A percentile compares a stretch with the other conserved stretches of the same genome.
Conservation (phyloP, 352 stramenopile genomes). For the Globisporangium middletonii region DNA sequence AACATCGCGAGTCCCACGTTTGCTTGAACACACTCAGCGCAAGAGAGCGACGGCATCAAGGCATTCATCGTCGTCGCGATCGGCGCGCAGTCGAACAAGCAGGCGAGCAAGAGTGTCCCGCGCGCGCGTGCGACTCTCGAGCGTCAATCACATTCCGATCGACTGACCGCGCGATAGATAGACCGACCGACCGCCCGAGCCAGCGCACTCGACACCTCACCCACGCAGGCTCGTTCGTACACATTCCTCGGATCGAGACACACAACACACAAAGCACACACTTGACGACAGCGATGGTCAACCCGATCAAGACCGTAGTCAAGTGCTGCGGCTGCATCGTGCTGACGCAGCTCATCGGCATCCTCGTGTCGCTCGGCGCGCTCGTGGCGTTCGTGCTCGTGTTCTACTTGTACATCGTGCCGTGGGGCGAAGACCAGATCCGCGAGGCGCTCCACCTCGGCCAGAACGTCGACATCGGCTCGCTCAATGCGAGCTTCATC, state of each 20-base stretch:
- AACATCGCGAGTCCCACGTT: not conserved
- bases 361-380: constrained; percentile 49
- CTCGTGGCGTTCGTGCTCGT: constrained; percentile 43
- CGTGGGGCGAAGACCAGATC: constrained; percentile 77
- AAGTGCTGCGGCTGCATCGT: constrained; percentile 79
- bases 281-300: constrained; percentile 7
- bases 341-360: constrained; percentile 57
- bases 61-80: no score
- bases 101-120: not conserved
- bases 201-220: not conserved
- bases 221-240: not conserved
- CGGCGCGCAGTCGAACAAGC: not conserved
- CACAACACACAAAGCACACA: not conserved
- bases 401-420: constrained; percentile 69
- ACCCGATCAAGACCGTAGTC: constrained; percentile 23
- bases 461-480: constrained; percentile 37
- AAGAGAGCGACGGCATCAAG: no score
- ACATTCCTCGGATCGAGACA: not conserved
- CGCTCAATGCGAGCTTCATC: constrained; percentile 42
- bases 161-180: not conserved
- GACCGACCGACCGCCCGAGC: no score
- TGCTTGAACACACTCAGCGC: not conserved
- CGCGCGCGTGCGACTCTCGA: not conserved
- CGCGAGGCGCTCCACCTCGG: constrained; percentile 39
- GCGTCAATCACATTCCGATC: not conserved